These are phyloP conservation scores for Austropuccinia psidii DNA, from an alignment of 1,284 basidiomycete genomes.

Conservation along the genomic window DNA sequence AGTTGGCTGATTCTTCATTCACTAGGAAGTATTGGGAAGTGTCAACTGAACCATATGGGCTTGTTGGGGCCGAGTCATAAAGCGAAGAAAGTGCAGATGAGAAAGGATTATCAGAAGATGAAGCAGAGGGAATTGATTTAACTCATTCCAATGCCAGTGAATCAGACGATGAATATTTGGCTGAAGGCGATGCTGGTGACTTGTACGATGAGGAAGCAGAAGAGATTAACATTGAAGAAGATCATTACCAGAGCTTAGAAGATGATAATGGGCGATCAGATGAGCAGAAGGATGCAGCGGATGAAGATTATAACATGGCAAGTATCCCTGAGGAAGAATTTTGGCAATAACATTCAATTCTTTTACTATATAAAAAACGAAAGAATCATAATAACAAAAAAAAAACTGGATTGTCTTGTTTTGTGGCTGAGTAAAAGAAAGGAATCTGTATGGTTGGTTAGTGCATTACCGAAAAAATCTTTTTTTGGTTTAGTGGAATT, in stretches of 20 bases:
- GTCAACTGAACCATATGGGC: neutral
- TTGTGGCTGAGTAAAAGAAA: no score
- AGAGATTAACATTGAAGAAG: neutral
- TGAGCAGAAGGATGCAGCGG: neutral
- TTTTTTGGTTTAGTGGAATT: no score
- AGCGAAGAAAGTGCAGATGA: neutral
- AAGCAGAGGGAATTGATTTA: neutral
- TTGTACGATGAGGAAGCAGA: neutral
- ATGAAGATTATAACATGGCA: neutral
- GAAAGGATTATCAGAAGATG: neutral
- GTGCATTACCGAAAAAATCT: no score
- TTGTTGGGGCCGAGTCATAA: neutral
- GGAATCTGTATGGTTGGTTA: no score
- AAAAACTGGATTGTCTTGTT: no score
- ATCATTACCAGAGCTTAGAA: neutral
- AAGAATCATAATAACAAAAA: neutral
- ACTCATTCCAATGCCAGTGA: neutral
- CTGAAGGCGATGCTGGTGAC: slow-evolving; percentile 1
- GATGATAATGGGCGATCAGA: neutral
- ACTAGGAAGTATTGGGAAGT: slow-evolving; percentile 10
- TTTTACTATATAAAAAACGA: neutral
- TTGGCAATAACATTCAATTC: neutral
- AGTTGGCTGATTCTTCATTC: neutral
- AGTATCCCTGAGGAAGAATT: neutral
- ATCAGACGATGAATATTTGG: neutral